phyloP scores from a whole-genome alignment of 129 eudicot species.

The Flaveria bidentis region DNA sequence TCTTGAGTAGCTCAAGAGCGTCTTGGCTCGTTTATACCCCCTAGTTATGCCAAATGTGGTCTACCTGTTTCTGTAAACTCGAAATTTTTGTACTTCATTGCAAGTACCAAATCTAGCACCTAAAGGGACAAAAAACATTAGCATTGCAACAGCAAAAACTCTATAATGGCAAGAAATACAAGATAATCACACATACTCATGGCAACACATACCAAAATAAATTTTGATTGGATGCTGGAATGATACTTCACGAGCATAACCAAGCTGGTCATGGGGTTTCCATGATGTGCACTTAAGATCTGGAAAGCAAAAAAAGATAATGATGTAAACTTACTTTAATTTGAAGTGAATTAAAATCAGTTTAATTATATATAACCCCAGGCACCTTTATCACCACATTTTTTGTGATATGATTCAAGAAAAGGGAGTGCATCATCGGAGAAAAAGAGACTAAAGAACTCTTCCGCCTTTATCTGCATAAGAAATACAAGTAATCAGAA shows the following conservation, averaged over 20 bases:
- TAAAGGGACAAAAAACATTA: conserved; percentile 26
- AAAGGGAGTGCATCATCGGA: conserved; percentile 71
- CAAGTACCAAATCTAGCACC: conserved; percentile 93
- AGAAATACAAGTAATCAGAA: conserved; percentile 14
- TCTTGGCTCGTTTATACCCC: no score
- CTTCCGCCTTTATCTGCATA: conserved; percentile 75
- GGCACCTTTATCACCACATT: conserved; percentile 92
- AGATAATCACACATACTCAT: conserved; percentile 14
- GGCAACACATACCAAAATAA: conserved; percentile 73
- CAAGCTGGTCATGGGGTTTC: conserved; percentile 69
- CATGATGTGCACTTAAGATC: conserved; percentile 74
- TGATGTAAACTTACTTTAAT: not conserved
- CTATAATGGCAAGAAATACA: conserved; percentile 11
- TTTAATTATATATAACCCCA: conserved; percentile 20
- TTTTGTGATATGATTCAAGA: conserved; percentile 67
- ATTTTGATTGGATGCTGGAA: conserved; percentile 94
- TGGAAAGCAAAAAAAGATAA: conserved; percentile 31
- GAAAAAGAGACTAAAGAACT: conserved; percentile 71
- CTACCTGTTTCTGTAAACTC: conserved; percentile 70
- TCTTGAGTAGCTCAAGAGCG: no score
- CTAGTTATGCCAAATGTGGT: not conserved
- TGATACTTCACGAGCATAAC: conserved; percentile 74
- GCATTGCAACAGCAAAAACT: conserved; percentile 8
- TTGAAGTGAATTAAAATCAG: conserved; percentile 11
- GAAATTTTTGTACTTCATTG: conserved; percentile 67